These are phyloP conservation scores for Gracilariopsis chorda DNA, from an alignment of 23 red algal genomes.

Conservation along the genomic window DNA sequence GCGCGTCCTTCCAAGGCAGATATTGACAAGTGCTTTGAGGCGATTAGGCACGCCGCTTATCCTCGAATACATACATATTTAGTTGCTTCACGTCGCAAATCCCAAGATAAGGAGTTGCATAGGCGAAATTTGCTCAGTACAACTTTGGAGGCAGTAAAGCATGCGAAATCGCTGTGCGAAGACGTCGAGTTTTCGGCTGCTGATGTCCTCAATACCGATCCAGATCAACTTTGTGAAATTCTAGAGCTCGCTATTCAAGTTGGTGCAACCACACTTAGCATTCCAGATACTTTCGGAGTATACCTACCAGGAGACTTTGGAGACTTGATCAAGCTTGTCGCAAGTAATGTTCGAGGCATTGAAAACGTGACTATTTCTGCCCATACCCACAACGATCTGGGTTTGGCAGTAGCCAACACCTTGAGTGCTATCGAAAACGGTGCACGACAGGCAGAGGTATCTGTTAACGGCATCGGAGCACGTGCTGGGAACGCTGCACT, in stretches of 20 bases:
- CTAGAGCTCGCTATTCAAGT: background rate
- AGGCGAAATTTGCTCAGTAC: background rate
- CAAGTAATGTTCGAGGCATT: background rate
- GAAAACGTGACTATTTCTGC: background rate
- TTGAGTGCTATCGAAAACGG: conserved; percentile 3
- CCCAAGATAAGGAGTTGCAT: background rate
- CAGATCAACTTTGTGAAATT: background rate
- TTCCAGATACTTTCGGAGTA: background rate
- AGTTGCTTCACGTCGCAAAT: background rate
- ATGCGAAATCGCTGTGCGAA: background rate
- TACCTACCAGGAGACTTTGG: background rate
- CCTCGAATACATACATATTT: conserved; percentile 6
- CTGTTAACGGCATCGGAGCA: conserved; percentile 14
- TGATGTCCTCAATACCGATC: background rate
- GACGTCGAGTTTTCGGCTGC: conserved; percentile 21
- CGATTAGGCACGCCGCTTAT: background rate
- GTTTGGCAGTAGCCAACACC: conserved; percentile 3
- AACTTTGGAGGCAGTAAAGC: background rate
- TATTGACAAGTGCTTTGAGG: background rate
- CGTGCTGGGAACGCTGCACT: conserved; percentile 15
- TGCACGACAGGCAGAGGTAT: background rate
- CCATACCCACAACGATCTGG: conserved; percentile 25
- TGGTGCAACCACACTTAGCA: conserved; percentile 21
- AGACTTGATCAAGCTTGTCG: background rate
- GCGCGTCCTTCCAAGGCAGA: background rate